Conservation (phyloP, 148 eudicot genomes). For the Chenopodium quinoa region DNA sequence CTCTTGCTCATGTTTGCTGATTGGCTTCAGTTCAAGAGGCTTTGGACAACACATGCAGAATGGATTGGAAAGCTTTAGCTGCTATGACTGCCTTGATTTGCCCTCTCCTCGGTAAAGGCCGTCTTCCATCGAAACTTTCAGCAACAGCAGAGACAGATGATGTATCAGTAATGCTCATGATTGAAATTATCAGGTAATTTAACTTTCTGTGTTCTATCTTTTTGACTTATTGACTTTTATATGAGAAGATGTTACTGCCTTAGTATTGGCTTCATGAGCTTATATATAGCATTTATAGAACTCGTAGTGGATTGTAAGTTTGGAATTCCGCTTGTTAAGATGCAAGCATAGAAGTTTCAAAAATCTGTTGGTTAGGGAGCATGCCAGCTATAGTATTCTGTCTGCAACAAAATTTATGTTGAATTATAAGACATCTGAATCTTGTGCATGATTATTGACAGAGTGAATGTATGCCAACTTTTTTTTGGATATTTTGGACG, state of each 20-base stretch:
- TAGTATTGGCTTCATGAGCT: neutral
- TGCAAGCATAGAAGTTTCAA: neutral
- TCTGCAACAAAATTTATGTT: neutral
- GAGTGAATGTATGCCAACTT: neutral
- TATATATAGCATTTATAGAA: neutral
- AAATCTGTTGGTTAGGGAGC: conserved; percentile 12
- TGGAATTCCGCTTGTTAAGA: neutral
- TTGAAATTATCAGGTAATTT: neutral
- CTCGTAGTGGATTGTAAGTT: neutral
- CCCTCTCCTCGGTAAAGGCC: conserved; percentile 27
- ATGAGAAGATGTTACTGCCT: conserved; percentile 6
- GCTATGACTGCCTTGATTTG: conserved; percentile 39
- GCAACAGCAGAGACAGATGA: neutral
- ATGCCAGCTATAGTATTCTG: conserved; percentile 14
- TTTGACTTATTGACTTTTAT: neutral
- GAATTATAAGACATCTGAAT: neutral
- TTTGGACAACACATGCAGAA: conserved; percentile 23
- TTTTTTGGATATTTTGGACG: neutral
- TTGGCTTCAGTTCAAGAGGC: neutral
- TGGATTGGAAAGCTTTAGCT: conserved; percentile 31
- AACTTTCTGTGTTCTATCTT: neutral
- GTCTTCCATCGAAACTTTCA: conserved; percentile 11
- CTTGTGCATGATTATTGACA: neutral
- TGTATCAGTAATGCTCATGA: conserved; percentile 6
- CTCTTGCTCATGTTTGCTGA: neutral